A percentile compares a stretch with the other conserved stretches of the same genome.
phyloP scores from a whole-genome alignment of 2,329 filamentous ascomycete genomes.

The Verticillium nubilum region DNA sequence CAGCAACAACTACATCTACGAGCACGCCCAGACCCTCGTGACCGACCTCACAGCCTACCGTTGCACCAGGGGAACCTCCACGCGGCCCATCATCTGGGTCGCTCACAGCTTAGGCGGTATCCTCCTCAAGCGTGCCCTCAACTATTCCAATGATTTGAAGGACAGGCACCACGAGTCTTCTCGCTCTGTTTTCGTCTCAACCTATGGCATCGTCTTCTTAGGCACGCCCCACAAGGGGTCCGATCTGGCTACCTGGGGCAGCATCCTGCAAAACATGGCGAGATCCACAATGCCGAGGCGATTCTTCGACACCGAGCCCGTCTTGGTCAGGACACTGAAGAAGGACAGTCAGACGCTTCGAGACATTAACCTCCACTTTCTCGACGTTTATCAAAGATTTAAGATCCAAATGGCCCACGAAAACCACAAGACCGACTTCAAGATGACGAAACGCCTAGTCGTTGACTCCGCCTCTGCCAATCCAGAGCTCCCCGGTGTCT shows the following conservation, averaged over 20 bases:
- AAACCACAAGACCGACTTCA: conserved; percentile 64
- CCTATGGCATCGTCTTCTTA: conserved; percentile 70
- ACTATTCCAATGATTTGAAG: conserved; percentile 59
- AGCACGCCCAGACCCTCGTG: conserved; percentile 66
- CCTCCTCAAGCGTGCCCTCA: conserved; percentile 63
- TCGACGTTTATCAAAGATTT: conserved; percentile 65
- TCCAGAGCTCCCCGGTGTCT: conserved; percentile 63
- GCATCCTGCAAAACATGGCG: conserved; percentile 62
- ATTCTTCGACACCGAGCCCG: conserved; percentile 58
- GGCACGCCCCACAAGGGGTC: conserved; percentile 72
- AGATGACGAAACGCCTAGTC: conserved; percentile 56
- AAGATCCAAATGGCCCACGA: conserved; percentile 75
- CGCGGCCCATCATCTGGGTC: conserved; percentile 69
- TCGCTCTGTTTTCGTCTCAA: conserved; percentile 66
- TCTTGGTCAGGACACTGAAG: conserved; percentile 66
- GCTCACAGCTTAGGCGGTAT: conserved; percentile 71
- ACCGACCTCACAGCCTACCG: conserved; percentile 58
- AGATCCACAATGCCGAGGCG: conserved; percentile 59
- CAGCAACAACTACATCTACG: conserved; percentile 62
- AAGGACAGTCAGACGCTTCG: conserved; percentile 68
- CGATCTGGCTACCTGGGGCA: conserved; percentile 62
- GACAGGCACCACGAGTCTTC: conserved; percentile 57
- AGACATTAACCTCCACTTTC: conserved; percentile 68
- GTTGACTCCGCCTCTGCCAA: conserved; percentile 67
- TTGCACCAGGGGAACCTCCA: conserved; percentile 45